Conservation (phyloP, 768 basidiomycete genomes). For the Suillus brevipes region DNA sequence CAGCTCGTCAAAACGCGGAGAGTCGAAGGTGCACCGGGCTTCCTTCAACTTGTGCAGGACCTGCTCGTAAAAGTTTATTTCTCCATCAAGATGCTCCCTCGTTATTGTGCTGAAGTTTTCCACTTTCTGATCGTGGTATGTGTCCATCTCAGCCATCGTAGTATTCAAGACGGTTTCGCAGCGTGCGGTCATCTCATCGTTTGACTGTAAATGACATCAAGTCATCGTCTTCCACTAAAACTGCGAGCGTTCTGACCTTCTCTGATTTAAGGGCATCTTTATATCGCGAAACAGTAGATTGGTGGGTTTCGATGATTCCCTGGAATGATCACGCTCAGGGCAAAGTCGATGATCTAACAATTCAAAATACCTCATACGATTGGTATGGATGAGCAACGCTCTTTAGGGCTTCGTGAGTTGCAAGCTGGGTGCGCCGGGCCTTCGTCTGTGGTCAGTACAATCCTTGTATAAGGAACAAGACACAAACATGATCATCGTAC, state of each 20-base stretch:
- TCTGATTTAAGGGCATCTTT: constrained; percentile 46
- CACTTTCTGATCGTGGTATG: constrained; percentile 69
- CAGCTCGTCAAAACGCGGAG: constrained; percentile 49
- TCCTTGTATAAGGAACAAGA: not conserved
- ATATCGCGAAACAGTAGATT: constrained; percentile 66
- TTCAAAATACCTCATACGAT: constrained; percentile 57
- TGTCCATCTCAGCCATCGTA: constrained; percentile 87
- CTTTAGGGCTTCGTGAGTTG: constrained; percentile 76
- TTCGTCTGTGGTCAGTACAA: constrained; percentile 30
- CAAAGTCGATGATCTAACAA: not conserved
- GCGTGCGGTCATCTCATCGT: constrained; percentile 67
- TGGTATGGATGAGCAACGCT: constrained; percentile 73
- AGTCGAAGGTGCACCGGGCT: constrained; percentile 57
- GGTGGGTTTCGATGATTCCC: constrained; percentile 76
- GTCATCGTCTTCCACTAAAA: not conserved
- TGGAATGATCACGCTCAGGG: constrained; percentile 27
- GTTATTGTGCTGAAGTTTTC: constrained; percentile 65
- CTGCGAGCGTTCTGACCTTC: constrained; percentile 31
- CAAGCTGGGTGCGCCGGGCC: constrained; percentile 73
- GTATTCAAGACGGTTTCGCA: constrained; percentile 89
- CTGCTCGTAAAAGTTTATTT: constrained; percentile 76
- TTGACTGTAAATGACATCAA: constrained; percentile 38
- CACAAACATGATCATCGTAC: constrained; percentile 73
- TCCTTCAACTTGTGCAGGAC: constrained; percentile 57
- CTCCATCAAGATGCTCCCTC: constrained; percentile 73